Percentiles rank a stretch among this genome's conserved stretches.
These are phyloP conservation scores for Phialocephala subalpina DNA, from an alignment of 2,329 filamentous ascomycete genomes.

Conservation along the genomic window DNA sequence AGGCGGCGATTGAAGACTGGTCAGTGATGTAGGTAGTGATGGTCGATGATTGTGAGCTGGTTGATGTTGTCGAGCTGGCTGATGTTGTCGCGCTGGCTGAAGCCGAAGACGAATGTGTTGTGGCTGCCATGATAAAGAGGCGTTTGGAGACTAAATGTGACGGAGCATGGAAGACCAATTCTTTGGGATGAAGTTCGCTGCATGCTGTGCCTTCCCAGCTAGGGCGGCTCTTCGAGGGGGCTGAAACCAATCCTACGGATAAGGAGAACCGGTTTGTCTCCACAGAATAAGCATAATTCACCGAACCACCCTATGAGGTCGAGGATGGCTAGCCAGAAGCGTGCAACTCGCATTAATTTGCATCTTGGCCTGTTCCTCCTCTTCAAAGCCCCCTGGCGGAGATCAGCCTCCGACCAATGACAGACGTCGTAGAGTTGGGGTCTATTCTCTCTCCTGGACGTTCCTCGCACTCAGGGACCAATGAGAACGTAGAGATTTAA, in stretches of 20 bases:
- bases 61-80: neutral
- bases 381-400: neutral
- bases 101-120: neutral
- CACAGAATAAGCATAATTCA: too few species aligned
- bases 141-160: too few species aligned
- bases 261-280: too few species aligned
- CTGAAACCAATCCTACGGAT: too few species aligned
- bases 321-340: too few species aligned
- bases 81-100: neutral
- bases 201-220: too few species aligned
- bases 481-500: neutral
- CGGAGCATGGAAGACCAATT: too few species aligned
- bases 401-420: neutral
- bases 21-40: constrained; percentile 10
- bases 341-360: neutral
- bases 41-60: neutral
- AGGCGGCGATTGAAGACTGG: constrained; percentile 8
- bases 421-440: neutral
- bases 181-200: too few species aligned
- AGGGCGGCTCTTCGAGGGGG: too few species aligned
- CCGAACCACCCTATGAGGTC: too few species aligned
- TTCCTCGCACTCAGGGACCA: neutral
- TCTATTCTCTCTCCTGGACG: neutral
- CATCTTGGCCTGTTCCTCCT: neutral
- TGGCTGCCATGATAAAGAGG: too few species aligned